Evolutionary conservation across 371 early-diverging fungal genomes (phyloP).

Genomic region (Phascolomyces articulosus): DNA sequence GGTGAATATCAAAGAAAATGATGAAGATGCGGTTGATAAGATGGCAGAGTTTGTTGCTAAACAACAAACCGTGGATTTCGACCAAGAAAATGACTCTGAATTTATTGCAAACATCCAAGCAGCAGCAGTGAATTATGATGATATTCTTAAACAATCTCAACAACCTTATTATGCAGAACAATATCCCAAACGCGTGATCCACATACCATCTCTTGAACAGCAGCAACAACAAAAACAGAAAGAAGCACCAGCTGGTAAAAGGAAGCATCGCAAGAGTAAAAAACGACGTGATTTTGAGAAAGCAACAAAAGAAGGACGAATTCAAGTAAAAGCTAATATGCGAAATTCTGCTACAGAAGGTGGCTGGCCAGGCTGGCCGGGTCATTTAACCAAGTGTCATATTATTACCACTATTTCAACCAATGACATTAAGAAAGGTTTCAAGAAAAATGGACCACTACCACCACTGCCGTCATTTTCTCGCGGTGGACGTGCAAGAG

Average conservation of each 20-base stretch:
- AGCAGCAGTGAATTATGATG: constrained; percentile 28
- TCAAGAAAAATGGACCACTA: background rate
- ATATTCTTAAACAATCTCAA: constrained; percentile 36
- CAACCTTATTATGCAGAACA: constrained; percentile 30
- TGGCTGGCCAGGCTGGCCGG: constrained; percentile 59
- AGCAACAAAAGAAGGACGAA: constrained; percentile 33
- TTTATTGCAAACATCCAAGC: constrained; percentile 28
- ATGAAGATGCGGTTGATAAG: constrained; percentile 25
- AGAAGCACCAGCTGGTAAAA: background rate
- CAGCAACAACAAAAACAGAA: constrained; percentile 8
- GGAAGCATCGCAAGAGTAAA: constrained; percentile 41
- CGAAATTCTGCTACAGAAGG: constrained; percentile 39
- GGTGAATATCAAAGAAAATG: constrained; percentile 33
- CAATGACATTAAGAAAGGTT: constrained; percentile 5
- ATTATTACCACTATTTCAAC: constrained; percentile 26
- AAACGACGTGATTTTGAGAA: constrained; percentile 49
- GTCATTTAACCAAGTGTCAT: constrained; percentile 29
- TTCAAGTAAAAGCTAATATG: constrained; percentile 33
- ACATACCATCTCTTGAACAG: constrained; percentile 15
- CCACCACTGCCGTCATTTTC: no score
- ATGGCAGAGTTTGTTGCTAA: constrained; percentile 20
- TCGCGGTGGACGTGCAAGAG: constrained; percentile 7
- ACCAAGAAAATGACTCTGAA: constrained; percentile 40
- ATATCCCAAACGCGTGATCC: constrained; percentile 25
- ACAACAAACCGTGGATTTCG: constrained; percentile 38